Evolutionary conservation across 2,329 filamentous ascomycete species (phyloP).

Genomic region (Fusarium sp.): DNA sequence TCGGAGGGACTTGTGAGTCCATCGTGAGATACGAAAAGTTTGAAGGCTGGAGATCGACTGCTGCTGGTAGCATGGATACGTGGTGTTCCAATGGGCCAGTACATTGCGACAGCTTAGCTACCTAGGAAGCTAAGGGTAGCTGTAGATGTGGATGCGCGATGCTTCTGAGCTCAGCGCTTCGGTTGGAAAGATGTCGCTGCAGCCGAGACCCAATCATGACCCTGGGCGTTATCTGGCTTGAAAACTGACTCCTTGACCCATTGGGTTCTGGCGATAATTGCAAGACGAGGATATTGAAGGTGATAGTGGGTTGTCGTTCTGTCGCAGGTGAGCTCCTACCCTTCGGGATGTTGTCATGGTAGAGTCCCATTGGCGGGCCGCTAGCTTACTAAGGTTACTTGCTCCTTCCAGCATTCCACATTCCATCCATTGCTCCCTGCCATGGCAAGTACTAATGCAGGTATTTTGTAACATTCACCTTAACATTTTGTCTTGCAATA

Average conservation of each 20-base stretch:
- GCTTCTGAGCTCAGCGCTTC: constrained; percentile 33
- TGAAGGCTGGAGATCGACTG: constrained; percentile 64
- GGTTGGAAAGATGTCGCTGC: constrained; percentile 25
- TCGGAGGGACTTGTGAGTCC: constrained; percentile 60
- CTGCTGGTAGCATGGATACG: constrained; percentile 84
- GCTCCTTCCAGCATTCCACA: constrained; percentile 11
- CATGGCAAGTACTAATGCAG: not conserved
- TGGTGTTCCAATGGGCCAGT: constrained; percentile 90
- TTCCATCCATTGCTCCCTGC: not conserved
- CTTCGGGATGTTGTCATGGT: constrained; percentile 33
- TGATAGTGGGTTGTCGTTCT: constrained; percentile 28
- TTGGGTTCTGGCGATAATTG: constrained; percentile 38
- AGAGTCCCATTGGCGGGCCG: constrained; percentile 26
- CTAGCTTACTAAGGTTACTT: constrained; percentile 29
- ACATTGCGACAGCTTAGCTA: constrained; percentile 70
- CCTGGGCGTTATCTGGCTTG: constrained; percentile 32
- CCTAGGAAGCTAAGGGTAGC: constrained; percentile 43
- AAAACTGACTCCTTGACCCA: constrained; percentile 31
- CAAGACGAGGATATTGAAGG: constrained; percentile 27
- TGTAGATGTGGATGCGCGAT: constrained; percentile 32
- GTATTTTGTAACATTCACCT: not conserved
- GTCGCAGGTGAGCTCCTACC: constrained; percentile 37
- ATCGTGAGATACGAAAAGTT: constrained; percentile 69
- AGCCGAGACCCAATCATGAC: constrained; percentile 45
- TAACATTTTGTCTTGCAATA: not conserved